These are phyloP conservation scores for Starmerella khaoyaiensis DNA, from an alignment of 805 yeast species.

Conservation along the genomic window DNA sequence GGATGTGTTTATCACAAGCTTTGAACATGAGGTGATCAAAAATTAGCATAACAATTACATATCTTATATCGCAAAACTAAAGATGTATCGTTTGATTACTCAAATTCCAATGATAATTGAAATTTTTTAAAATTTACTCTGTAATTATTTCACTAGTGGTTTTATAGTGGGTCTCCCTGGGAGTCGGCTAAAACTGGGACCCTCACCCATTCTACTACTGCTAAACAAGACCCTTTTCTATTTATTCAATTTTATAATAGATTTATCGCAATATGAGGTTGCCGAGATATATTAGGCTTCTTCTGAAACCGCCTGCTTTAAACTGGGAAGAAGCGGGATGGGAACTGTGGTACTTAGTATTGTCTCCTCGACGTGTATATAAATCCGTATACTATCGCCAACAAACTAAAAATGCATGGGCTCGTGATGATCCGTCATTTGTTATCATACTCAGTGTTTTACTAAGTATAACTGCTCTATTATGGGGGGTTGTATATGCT, in stretches of 20 bases:
- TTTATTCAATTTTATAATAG: neutral
- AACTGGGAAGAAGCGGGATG: constrained; percentile 89
- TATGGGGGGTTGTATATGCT: constrained; percentile 80
- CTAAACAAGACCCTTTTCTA: neutral
- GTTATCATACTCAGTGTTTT: constrained; percentile 57
- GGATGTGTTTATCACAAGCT: constrained; percentile 18
- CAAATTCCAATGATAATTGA: neutral
- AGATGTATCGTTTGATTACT: neutral
- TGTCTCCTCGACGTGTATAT: constrained; percentile 71
- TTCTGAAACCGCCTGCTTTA: constrained; percentile 62
- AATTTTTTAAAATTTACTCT: neutral
- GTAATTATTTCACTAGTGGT: neutral
- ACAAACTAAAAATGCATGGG: constrained; percentile 66
- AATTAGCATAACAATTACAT: neutral
- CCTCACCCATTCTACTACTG: neutral
- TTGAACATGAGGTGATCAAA: neutral
- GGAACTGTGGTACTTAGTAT: constrained; percentile 68
- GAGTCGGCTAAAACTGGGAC: too few species aligned
- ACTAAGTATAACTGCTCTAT: constrained; percentile 60
- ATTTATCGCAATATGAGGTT: constrained; percentile 14
- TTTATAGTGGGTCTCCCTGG: too few species aligned
- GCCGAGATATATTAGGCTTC: constrained; percentile 29
- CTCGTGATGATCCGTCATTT: constrained; percentile 88
- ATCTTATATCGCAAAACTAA: neutral
- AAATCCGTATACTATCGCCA: constrained; percentile 69